A percentile compares a stretch with the other conserved stretches of the same genome.
phyloP scores from a whole-genome alignment of 768 basidiomycete species.

The Amanita rubescens region DNA sequence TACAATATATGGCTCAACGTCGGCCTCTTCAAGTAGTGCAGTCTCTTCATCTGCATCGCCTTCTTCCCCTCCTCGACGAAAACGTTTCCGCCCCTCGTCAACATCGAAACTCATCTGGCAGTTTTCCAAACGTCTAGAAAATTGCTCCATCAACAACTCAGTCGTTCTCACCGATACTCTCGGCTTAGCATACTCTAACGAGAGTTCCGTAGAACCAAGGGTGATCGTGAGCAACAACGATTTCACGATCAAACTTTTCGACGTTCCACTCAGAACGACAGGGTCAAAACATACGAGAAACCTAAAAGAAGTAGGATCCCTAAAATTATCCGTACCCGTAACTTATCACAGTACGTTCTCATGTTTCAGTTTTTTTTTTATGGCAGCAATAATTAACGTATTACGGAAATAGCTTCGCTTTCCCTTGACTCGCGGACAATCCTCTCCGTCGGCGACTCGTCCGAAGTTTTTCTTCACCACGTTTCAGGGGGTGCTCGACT shows the following conservation, averaged over 20 bases:
- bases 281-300: slow-evolving; percentile 27
- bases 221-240: slow-evolving; percentile 87
- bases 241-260: slow-evolving; percentile 71
- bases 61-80: slow-evolving; percentile 17
- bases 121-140: slow-evolving; percentile 42
- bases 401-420: slow-evolving; percentile 63
- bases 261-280: slow-evolving; percentile 50
- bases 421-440: slow-evolving; percentile 85
- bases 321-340: slow-evolving; percentile 61
- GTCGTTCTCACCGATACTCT: slow-evolving; percentile 54
- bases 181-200: slow-evolving; percentile 48
- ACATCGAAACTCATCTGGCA: slow-evolving; percentile 37
- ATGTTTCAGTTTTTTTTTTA: background rate
- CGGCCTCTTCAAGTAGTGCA: background rate
- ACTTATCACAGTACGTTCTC: slow-evolving; percentile 69
- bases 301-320: slow-evolving; percentile 41
- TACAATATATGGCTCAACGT: slow-evolving; percentile 18
- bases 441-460: slow-evolving; percentile 87
- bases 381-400: background rate
- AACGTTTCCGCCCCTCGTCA: slow-evolving; percentile 16
- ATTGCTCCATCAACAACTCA: slow-evolving; percentile 74
- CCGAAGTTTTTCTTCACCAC: slow-evolving; percentile 76
- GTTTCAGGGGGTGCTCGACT: slow-evolving; percentile 58
- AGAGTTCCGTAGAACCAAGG: slow-evolving; percentile 67
- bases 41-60: slow-evolving; percentile 15